Evolutionary conservation across 768 basidiomycete genomes (phyloP).

Genomic region (Boletus tylopilopsis): DNA sequence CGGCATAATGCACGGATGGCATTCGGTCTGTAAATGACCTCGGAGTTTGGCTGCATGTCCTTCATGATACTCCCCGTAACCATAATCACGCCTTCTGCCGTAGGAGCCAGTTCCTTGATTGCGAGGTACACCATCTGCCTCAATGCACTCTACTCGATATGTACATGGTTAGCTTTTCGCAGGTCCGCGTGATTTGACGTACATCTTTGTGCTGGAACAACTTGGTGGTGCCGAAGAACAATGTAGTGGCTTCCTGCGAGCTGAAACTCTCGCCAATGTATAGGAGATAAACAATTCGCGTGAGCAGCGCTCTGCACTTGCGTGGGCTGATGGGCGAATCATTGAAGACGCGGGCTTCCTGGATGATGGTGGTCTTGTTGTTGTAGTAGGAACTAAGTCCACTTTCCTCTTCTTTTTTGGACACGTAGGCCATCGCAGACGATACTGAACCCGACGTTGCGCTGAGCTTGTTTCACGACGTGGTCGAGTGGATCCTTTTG

Average conservation of each 20-base stretch:
- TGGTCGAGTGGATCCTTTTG: conserved; percentile 16
- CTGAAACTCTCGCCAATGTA: conserved; percentile 95
- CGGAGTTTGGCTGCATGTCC: conserved; percentile 99
- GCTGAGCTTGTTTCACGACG: conserved; percentile 17
- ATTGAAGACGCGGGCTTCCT: conserved; percentile 98
- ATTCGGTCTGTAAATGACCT: conserved; percentile 98
- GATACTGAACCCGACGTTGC: conserved; percentile 27
- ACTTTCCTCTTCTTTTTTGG: conserved; percentile 97
- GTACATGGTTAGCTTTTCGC: conserved; percentile 7
- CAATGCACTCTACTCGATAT: conserved; percentile 67
- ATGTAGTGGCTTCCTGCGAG: conserved; percentile 92
- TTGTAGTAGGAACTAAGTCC: conserved; percentile 90
- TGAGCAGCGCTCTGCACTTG: conserved; percentile 94
- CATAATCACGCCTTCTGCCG: conserved; percentile 99
- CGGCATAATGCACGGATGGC: conserved; percentile 94
- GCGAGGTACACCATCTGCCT: conserved; percentile 98
- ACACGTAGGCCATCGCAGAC: conserved; percentile 69
- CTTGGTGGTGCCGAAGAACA: conserved; percentile 99
- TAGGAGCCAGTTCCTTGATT: conserved; percentile 93
- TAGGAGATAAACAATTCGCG: conserved; percentile 92
- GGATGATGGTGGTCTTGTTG: conserved; percentile 97
- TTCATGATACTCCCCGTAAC: conserved; percentile 99
- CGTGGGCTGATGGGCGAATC: conserved; percentile 98
- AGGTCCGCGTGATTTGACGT: conserved; percentile 33
- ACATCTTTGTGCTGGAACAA: conserved; percentile 99